Evolutionary conservation across 2,329 filamentous ascomycete species (phyloP).

Genomic region (Neurospora crassa): DNA sequence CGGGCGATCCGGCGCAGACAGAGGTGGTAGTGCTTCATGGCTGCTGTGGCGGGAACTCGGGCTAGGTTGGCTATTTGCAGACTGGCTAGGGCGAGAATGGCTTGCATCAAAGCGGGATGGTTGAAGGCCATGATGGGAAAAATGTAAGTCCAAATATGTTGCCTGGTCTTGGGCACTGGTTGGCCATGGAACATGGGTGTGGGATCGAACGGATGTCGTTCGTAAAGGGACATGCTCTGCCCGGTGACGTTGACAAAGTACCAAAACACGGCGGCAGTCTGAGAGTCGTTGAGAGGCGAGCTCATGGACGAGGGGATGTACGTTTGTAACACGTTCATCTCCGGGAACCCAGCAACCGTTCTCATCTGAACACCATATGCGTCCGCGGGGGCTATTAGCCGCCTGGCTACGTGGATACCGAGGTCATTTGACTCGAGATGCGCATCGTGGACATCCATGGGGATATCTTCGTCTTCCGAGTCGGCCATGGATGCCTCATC

Average conservation of each 20-base stretch:
- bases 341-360: slow-evolving; percentile 38
- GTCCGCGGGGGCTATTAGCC: slow-evolving; percentile 28
- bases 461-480: slow-evolving; percentile 47
- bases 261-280: slow-evolving; percentile 75
- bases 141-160: slow-evolving; percentile 61
- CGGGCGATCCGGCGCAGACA: slow-evolving; percentile 69
- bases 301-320: slow-evolving; percentile 57
- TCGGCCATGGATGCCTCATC: slow-evolving; percentile 55
- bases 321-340: slow-evolving; percentile 46
- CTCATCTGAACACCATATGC: slow-evolving; percentile 36
- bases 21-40: slow-evolving; percentile 85
- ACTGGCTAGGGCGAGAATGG: slow-evolving; percentile 79
- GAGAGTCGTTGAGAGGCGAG: slow-evolving; percentile 69
- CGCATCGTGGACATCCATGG: slow-evolving; percentile 25
- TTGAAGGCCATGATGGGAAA: slow-evolving; percentile 76
- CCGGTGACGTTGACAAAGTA: slow-evolving; percentile 89
- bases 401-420: slow-evolving; percentile 29
- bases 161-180: slow-evolving; percentile 51
- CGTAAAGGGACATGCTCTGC: slow-evolving; percentile 77
- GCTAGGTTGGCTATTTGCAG: slow-evolving; percentile 82
- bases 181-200: slow-evolving; percentile 54
- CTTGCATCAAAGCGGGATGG: slow-evolving; percentile 80
- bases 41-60: slow-evolving; percentile 62
- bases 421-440: slow-evolving; percentile 30
- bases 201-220: slow-evolving; percentile 69